These are phyloP conservation scores for Secale cereale DNA, from an alignment of 176 grass and related monocot genomes.

Conservation along the genomic window DNA sequence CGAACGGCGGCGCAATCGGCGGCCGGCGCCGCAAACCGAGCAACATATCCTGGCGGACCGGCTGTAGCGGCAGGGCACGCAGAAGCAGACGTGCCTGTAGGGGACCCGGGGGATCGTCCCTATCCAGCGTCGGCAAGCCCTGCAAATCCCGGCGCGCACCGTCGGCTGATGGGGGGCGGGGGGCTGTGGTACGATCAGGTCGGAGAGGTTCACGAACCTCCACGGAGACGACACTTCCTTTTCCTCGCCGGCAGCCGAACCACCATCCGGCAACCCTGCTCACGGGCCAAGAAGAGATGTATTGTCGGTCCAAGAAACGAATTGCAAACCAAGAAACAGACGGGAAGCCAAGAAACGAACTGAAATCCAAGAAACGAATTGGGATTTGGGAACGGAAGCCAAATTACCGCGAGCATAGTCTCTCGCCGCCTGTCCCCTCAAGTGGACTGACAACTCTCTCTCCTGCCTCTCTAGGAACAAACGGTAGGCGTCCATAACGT, in stretches of 20 bases:
- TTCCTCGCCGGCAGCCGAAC: background rate
- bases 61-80: background rate
- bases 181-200: background rate
- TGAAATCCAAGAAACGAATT: background rate
- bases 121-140: background rate
- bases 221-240: background rate
- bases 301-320: background rate
- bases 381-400: background rate
- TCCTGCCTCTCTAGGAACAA: background rate
- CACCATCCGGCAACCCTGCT: background rate
- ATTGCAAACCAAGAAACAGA: background rate
- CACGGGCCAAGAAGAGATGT: background rate
- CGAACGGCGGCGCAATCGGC: background rate
- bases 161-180: background rate
- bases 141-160: background rate
- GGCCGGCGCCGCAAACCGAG: background rate
- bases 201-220: background rate
- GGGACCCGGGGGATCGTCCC: background rate
- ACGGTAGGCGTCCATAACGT: background rate
- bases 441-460: background rate
- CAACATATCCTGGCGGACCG: background rate
- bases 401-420: background rate
- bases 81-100: background rate
- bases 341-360: background rate
- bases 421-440: background rate